Conservation (phyloP, 2,329 filamentous ascomycete species). For the Cladosporium sp. region DNA sequence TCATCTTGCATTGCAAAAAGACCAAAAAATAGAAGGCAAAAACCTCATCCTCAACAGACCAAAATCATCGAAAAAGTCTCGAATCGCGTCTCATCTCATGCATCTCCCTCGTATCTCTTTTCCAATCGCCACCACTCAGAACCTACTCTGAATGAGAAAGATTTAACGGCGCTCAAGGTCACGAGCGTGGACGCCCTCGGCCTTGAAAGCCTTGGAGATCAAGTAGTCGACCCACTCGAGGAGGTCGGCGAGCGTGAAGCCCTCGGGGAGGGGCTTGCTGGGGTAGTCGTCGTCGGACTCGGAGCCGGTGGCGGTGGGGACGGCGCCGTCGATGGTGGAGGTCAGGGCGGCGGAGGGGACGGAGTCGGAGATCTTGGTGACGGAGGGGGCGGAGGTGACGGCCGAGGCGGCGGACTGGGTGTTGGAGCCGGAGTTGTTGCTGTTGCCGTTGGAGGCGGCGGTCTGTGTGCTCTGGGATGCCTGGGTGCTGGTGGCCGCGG, state of each 20-base stretch:
- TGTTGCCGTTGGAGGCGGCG: background rate
- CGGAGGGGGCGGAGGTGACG: constrained; percentile 15
- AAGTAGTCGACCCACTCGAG: constrained; percentile 11
- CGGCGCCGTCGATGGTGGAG: constrained; percentile 1
- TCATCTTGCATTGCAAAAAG: too few relatives aligned
- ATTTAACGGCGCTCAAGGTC: constrained; percentile 4
- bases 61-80: too few relatives aligned
- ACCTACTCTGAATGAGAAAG: too few relatives aligned
- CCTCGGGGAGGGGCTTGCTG: constrained; percentile 23
- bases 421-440: background rate
- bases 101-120: too few relatives aligned
- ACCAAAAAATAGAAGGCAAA: too few relatives aligned
- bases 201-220: constrained; percentile 3
- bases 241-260: constrained; percentile 25
- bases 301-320: constrained; percentile 1
- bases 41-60: too few relatives aligned
- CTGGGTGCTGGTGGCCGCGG: too few relatives aligned
- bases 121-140: too few relatives aligned
- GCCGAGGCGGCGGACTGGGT: constrained; percentile 3
- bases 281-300: constrained; percentile 13
- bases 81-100: too few relatives aligned
- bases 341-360: constrained; percentile 8
- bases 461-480: too few relatives aligned
- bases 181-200: constrained; percentile 3
- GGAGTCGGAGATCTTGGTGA: constrained; percentile 17